Evolutionary conservation across 768 basidiomycete genomes (phyloP).

Genomic region (Terana coerulea): DNA sequence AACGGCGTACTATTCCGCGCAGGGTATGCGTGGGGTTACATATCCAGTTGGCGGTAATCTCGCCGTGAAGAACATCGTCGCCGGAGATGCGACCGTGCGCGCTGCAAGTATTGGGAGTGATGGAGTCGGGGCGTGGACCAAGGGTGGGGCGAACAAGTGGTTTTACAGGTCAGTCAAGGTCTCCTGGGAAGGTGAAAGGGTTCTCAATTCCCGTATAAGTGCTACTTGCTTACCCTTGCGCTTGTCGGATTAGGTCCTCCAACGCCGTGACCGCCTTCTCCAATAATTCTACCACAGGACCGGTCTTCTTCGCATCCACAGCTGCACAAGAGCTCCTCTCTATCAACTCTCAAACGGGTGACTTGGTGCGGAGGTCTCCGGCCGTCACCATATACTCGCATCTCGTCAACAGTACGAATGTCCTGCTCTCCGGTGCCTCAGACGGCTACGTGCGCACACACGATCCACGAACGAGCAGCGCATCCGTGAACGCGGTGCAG

Average conservation of each 20-base stretch:
- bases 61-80: constrained; percentile 68
- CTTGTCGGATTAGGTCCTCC: constrained; percentile 27
- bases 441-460: constrained; percentile 76
- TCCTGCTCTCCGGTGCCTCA: constrained; percentile 61
- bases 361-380: constrained; percentile 50
- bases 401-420: constrained; percentile 61
- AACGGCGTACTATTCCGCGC: constrained; percentile 59
- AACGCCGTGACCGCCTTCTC: constrained; percentile 38
- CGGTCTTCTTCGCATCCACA: constrained; percentile 57
- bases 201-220: constrained; percentile 27
- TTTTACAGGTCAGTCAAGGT: constrained; percentile 53
- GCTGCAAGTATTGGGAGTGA: constrained; percentile 56
- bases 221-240: constrained; percentile 37
- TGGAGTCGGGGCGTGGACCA: constrained; percentile 76
- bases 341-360: constrained; percentile 73
- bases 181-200: constrained; percentile 5
- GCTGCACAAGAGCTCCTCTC: constrained; percentile 58
- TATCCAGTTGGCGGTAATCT: constrained; percentile 69
- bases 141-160: constrained; percentile 86
- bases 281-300: constrained; percentile 47
- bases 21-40: constrained; percentile 63
- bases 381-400: constrained; percentile 60
- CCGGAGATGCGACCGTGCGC: constrained; percentile 77
- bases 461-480: constrained; percentile 45
- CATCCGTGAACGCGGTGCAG: constrained; percentile 50